Conservation (phyloP, 2,329 filamentous ascomycete species). For the Helotiales sp. region DNA sequence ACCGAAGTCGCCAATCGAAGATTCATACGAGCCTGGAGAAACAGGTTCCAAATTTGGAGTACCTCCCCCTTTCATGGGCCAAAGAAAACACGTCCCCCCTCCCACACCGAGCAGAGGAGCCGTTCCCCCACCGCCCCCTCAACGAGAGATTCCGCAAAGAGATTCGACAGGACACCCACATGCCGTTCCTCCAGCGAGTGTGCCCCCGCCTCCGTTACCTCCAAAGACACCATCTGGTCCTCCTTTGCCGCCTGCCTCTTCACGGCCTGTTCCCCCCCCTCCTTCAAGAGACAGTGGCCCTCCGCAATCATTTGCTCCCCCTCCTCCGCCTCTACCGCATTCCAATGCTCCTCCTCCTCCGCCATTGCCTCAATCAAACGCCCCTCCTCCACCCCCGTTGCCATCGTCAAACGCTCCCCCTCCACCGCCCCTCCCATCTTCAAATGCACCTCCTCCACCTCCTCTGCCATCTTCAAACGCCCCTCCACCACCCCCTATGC, state of each 20-base stretch:
- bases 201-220: slow-evolving; percentile 49
- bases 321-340: slow-evolving; percentile 45
- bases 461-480: slow-evolving; percentile 46
- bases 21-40: slow-evolving; percentile 57
- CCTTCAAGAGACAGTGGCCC: slow-evolving; percentile 46
- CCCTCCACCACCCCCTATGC: slow-evolving; percentile 50
- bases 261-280: slow-evolving; percentile 58
- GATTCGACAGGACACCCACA: slow-evolving; percentile 48
- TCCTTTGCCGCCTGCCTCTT: slow-evolving; percentile 55
- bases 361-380: slow-evolving; percentile 38
- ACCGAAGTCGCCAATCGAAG: slow-evolving; percentile 73
- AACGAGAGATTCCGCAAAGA: slow-evolving; percentile 56
- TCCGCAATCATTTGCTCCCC: slow-evolving; percentile 31
- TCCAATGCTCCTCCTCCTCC: slow-evolving; percentile 51
- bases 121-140: slow-evolving; percentile 72
- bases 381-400: slow-evolving; percentile 46
- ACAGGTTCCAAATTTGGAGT: slow-evolving; percentile 68
- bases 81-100: slow-evolving; percentile 69
- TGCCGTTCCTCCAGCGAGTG: slow-evolving; percentile 44
- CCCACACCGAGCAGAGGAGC: slow-evolving; percentile 74
- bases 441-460: slow-evolving; percentile 52
- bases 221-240: slow-evolving; percentile 53
- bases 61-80: slow-evolving; percentile 78
- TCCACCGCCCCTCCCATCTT: slow-evolving; percentile 46
- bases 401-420: slow-evolving; percentile 43